phyloP scores from a whole-genome alignment of 2,329 filamentous ascomycete species.

The Trichothecium sympodiale region DNA sequence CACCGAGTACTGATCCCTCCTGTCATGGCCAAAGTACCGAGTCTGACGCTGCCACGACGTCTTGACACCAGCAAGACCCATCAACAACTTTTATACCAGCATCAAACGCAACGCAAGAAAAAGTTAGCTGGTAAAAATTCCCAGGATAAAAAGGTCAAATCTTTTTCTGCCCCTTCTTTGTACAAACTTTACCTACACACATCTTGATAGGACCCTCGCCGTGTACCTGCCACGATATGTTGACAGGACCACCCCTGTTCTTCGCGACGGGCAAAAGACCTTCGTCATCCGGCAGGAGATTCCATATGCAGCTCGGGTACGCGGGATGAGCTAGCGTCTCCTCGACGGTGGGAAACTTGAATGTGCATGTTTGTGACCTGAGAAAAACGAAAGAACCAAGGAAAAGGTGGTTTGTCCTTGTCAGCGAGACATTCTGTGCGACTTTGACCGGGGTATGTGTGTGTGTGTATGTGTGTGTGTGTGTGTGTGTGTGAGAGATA shows the following conservation, averaged over 20 bases:
- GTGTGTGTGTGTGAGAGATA: no score
- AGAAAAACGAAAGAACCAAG: no score
- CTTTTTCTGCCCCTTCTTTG: not conserved
- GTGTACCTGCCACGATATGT: slow-evolving; percentile 72
- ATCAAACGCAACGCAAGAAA: no score
- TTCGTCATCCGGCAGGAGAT: slow-evolving; percentile 51
- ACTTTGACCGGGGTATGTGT: no score
- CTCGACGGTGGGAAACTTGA: slow-evolving; percentile 32
- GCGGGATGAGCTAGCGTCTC: slow-evolving; percentile 55
- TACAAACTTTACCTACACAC: slow-evolving; percentile 46
- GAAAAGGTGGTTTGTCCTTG: no score
- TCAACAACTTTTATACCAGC: no score
- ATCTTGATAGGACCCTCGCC: slow-evolving; percentile 62
- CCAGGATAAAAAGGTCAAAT: not conserved
- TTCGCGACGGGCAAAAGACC: slow-evolving; percentile 56
- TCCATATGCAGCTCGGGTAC: slow-evolving; percentile 56
- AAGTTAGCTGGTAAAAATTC: not conserved
- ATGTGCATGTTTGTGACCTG: no score
- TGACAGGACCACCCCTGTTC: slow-evolving; percentile 61
- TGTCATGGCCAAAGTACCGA: slow-evolving; percentile 66
- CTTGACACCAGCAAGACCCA: slow-evolving; percentile 62
- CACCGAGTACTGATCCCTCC: slow-evolving; percentile 56
- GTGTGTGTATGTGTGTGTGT: no score
- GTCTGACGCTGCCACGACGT: slow-evolving; percentile 76
- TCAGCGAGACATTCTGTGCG: no score